These are phyloP conservation scores for Casuarina equisetifolia DNA, from an alignment of 306 rosid genomes.

Conservation along the genomic window DNA sequence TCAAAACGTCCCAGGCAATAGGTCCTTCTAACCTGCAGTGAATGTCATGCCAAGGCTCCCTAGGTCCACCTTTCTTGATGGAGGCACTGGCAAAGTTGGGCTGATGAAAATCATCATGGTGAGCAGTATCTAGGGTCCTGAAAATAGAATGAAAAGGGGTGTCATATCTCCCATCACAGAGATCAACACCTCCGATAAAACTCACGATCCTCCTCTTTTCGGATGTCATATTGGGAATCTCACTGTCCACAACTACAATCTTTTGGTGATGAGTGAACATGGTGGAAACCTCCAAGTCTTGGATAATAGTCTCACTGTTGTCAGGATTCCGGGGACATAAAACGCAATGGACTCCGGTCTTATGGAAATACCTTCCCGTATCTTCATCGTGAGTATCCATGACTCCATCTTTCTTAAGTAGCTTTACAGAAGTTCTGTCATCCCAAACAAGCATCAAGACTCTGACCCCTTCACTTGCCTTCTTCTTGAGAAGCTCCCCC, in stretches of 20 bases:
- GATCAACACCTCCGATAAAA: conserved; percentile 57
- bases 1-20: conserved; percentile 51
- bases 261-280: conserved; percentile 61
- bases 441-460: conserved; percentile 62
- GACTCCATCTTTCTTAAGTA: conserved; percentile 46
- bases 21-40: conserved; percentile 46
- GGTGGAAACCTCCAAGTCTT: conserved; percentile 38
- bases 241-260: conserved; percentile 46
- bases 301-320: conserved; percentile 27
- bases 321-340: conserved; percentile 50
- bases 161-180: conserved; percentile 60
- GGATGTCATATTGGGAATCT: conserved; percentile 15
- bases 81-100: conserved; percentile 36
- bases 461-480: conserved; percentile 49
- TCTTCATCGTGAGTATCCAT: conserved; percentile 59
- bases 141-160: conserved; percentile 49
- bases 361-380: conserved; percentile 40
- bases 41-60: conserved; percentile 62
- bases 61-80: conserved; percentile 47
- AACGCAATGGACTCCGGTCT: conserved; percentile 39
- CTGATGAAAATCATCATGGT: conserved; percentile 45
- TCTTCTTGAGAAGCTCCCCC: conserved; percentile 47
- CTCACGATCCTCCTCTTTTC: conserved; percentile 44
- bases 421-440: conserved; percentile 47
- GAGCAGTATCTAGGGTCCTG: conserved; percentile 33